Conservation (phyloP, 768 basidiomycete genomes). For the Phlebiopsis flavidoalba region DNA sequence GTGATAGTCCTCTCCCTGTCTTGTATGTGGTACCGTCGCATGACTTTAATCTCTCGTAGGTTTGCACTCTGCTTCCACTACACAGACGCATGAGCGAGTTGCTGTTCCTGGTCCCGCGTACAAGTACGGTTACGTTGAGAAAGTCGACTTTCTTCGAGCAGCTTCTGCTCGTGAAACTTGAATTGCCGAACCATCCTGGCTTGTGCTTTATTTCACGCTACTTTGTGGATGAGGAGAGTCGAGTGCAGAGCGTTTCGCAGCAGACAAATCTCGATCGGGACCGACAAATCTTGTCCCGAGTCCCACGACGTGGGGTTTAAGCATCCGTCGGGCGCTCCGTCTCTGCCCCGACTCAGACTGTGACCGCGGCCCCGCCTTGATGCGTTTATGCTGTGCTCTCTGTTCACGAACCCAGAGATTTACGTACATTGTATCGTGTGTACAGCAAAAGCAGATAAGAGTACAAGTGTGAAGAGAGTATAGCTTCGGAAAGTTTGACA, state of each 20-base stretch:
- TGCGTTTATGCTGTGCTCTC: background rate
- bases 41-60: constrained; percentile 85
- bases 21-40: constrained; percentile 94
- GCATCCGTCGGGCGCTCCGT: background rate
- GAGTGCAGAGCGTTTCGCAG: background rate
- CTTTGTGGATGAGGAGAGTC: background rate
- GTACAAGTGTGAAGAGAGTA: background rate
- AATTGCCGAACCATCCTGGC: constrained; percentile 81
- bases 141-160: constrained; percentile 97
- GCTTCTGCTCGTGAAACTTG: constrained; percentile 93
- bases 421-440: background rate
- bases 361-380: too few relatives aligned
- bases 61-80: constrained; percentile 98
- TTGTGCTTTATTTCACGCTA: too few relatives aligned
- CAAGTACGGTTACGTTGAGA: constrained; percentile 58
- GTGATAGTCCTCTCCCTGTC: constrained; percentile 91
- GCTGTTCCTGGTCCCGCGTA: background rate
- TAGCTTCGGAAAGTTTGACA: background rate
- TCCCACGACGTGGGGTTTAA: background rate
- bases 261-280: background rate
- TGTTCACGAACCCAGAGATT: background rate
- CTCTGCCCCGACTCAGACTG: background rate
- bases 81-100: background rate
- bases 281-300: background rate
- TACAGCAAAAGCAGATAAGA: too few relatives aligned